Evolutionary conservation across 148 eudicot genomes (phyloP), one percentile per base, ranked within the genome.

Genomic region (Linanthus parryae): DNA sequence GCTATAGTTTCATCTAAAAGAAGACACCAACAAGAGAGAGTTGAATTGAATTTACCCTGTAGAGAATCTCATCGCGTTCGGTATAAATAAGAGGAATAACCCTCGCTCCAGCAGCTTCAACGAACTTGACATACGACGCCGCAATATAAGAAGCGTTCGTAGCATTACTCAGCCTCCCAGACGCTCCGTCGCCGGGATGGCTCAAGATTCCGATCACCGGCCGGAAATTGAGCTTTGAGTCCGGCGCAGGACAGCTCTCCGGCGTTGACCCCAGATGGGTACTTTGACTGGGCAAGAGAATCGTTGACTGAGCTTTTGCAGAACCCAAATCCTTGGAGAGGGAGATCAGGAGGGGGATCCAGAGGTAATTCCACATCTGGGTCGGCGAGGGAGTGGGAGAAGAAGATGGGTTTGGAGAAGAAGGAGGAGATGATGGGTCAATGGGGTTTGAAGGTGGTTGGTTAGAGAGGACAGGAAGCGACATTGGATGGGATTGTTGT

Each of bases 181-280:
- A 84, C 15, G 96, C 96, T 0, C 99, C 99, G 20, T 92, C 99
- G 18, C 99, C 99, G 1, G 99, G 99, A 57, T 92, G 99, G 39
- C 63, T 72, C 0, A 92, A 17, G 4, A 92, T 88, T 14, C 99
- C 99, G 54, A 92, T 87, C 8, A 92, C 82, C 41, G 99, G 96
- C 18, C 96, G 71, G 66, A 40, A 79, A 58, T 81, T 81, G 25
- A 82, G 79, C 39, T 62, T 62, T 2, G 88, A 68, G 22, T 92
- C 83, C 14, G 69, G 71, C 12, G 76, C 51, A 2, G 75, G 71
- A 52, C 98, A 91, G 12, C 66, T 66, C 30, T 58, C 42, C 47
- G 39, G 11, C 38, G 41, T 9, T 35, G 52, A n/a, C 44, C 10
- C 41, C 21, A 33, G 37, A 28, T 15, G 37, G 14, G 44, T 56